These are phyloP conservation scores for Deuterostichococcus epilithicus DNA, from an alignment of 139 green algal genomes.

Conservation along the genomic window DNA sequence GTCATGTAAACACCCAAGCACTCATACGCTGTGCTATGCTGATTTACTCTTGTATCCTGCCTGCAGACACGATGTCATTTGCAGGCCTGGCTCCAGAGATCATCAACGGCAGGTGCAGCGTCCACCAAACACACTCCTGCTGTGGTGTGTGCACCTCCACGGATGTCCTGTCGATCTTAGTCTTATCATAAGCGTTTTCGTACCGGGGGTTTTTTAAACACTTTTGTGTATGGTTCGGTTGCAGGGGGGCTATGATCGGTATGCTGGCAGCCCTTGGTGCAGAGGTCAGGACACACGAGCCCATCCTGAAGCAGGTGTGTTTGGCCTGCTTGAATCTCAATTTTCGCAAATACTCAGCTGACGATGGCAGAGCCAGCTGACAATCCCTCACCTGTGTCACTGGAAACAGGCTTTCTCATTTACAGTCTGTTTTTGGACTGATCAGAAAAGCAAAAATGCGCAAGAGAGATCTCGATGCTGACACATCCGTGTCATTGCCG, in stretches of 20 bases:
- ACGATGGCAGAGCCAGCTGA: too few relatives aligned
- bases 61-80: conserved; percentile 14
- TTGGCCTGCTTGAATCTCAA: too few relatives aligned
- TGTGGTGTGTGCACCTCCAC: background rate
- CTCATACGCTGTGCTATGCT: too few relatives aligned
- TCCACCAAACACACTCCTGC: background rate
- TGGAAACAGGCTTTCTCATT: too few relatives aligned
- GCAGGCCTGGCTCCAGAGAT: conserved; percentile 15
- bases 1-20: background rate
- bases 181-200: background rate
- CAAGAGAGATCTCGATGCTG: too few relatives aligned
- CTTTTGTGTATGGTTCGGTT: background rate
- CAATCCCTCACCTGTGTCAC: too few relatives aligned
- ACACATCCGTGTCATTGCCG: too few relatives aligned
- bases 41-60: too few relatives aligned
- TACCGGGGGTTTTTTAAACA: background rate
- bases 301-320: background rate
- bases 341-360: too few relatives aligned
- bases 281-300: conserved; percentile 11
- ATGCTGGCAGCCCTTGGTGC: conserved; percentile 19
- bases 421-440: too few relatives aligned
- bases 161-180: background rate
- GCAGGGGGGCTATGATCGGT: conserved; percentile 17
- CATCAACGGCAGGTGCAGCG: conserved; percentile 7
- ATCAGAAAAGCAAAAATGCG: too few relatives aligned